Percentiles rank a stretch among this genome's conserved stretches.
phyloP scores from a whole-genome alignment of 192 early-diverging fungal species.

The Entomortierella chlamydospora region DNA sequence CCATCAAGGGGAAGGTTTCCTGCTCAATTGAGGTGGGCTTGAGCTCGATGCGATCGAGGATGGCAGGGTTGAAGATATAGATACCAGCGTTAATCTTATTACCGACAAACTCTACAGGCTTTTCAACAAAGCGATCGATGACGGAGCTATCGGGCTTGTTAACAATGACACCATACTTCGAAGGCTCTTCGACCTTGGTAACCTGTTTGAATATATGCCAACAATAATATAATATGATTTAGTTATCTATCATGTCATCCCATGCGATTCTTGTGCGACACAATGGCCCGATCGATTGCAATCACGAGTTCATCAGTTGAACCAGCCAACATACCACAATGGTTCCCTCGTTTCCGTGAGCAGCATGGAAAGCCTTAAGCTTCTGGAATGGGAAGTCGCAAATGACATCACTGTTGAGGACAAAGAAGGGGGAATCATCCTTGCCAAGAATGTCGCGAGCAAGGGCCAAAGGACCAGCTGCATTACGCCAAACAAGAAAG shows the following conservation, averaged over 20 bases:
- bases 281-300: not conserved
- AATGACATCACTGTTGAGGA: slow-evolving; percentile 98
- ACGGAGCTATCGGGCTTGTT: slow-evolving; percentile 74
- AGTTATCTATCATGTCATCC: not conserved
- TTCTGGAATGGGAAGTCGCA: slow-evolving; percentile 98
- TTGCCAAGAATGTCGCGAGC: slow-evolving; percentile 91
- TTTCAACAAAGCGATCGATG: slow-evolving; percentile 98
- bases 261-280: not conserved
- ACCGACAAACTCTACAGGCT: slow-evolving; percentile 93
- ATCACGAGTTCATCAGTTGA: not conserved
- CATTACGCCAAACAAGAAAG: not conserved
- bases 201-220: slow-evolving; percentile 55
- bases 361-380: slow-evolving; percentile 89
- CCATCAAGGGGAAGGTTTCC: slow-evolving; percentile 96
- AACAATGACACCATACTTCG: slow-evolving; percentile 99
- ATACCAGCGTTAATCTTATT: slow-evolving; percentile 99
- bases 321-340: slow-evolving; percentile 73
- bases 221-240: not conserved
- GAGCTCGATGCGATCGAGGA: slow-evolving; percentile 92
- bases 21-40: slow-evolving; percentile 98
- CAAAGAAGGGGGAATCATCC: slow-evolving; percentile 97
- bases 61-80: slow-evolving; percentile 95
- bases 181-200: slow-evolving; percentile 97
- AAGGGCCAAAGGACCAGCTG: slow-evolving; percentile 93
- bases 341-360: slow-evolving; percentile 95